Conservation (phyloP, 768 basidiomycete genomes). For the Kwoniella newhampshirensis region DNA sequence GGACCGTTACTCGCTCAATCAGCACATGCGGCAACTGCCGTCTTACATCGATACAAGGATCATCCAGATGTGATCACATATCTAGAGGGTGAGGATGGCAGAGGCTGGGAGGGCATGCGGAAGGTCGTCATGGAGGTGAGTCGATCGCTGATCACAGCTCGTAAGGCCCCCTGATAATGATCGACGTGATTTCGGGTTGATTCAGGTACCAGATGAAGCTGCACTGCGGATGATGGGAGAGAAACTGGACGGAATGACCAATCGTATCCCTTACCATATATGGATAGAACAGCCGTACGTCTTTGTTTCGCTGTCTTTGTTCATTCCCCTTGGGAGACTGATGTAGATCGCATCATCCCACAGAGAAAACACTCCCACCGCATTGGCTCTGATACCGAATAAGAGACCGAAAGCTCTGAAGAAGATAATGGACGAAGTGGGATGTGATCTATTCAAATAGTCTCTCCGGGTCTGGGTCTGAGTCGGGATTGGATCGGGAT, state of each 20-base stretch:
- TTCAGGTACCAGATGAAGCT: conserved; percentile 31
- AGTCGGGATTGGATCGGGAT: too few relatives aligned
- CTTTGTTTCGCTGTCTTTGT: too few relatives aligned
- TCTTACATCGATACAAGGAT: conserved; percentile 41
- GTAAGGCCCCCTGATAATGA: not conserved
- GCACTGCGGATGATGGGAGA: conserved; percentile 19
- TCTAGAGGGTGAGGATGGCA: conserved; percentile 29
- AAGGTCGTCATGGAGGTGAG: conserved; percentile 46
- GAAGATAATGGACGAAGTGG: conserved; percentile 36
- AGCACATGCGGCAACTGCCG: conserved; percentile 51
- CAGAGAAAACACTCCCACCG: conserved; percentile 51
- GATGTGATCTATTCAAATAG: not conserved
- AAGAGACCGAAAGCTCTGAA: conserved; percentile 47
- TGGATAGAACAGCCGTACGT: conserved; percentile 54
- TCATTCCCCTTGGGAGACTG: too few relatives aligned
- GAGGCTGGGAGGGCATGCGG: conserved; percentile 43
- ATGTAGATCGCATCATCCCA: not conserved
- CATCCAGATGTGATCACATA: conserved; percentile 44
- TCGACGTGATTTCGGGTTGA: not conserved
- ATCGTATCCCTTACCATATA: conserved; percentile 44
- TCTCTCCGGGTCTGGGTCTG: too few relatives aligned
- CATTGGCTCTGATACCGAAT: conserved; percentile 52
- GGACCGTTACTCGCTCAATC: conserved; percentile 53
- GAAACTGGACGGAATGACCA: conserved; percentile 27
- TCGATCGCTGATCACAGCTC: not conserved